A percentile compares a stretch with the other conserved stretches of the same genome.
These are phyloP conservation scores for Cyberlindnera euphorbiiphila DNA, from an alignment of 805 yeast species.

Conservation along the genomic window DNA sequence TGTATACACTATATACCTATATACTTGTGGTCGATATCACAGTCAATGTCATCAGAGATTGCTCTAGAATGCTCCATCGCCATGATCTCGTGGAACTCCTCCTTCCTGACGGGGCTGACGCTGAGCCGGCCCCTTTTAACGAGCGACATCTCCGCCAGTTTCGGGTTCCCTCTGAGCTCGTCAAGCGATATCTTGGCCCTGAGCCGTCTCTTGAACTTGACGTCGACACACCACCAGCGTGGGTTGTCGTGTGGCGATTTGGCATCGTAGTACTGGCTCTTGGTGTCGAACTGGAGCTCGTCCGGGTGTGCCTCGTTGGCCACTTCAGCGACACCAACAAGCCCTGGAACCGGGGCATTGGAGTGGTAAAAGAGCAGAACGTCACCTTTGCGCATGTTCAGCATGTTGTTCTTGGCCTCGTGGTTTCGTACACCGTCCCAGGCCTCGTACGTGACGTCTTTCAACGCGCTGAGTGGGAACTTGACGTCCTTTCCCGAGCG, in stretches of 20 bases:
- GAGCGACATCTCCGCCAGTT: constrained; percentile 39
- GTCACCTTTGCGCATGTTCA: constrained; percentile 45
- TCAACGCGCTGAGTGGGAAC: constrained; percentile 43
- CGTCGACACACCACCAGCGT: constrained; percentile 57
- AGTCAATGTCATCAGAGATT: constrained; percentile 32
- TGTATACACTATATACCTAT: constrained; percentile 13
- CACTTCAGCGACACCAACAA: constrained; percentile 46
- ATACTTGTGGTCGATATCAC: constrained; percentile 26
- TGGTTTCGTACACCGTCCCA: constrained; percentile 62
- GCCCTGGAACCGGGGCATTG: constrained; percentile 50
- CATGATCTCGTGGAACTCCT: constrained; percentile 39
- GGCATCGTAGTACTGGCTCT: constrained; percentile 45
- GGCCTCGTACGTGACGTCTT: constrained; percentile 36
- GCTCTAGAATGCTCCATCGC: constrained; percentile 31
- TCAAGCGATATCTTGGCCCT: constrained; percentile 38
- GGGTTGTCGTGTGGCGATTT: constrained; percentile 40
- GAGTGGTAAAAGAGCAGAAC: constrained; percentile 51
- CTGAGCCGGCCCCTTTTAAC: constrained; percentile 48
- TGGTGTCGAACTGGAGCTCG: constrained; percentile 37
- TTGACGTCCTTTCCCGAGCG: constrained; percentile 44
- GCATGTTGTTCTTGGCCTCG: constrained; percentile 51
- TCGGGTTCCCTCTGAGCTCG: constrained; percentile 34
- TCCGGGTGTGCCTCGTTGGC: constrained; percentile 37
- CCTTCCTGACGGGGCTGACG: constrained; percentile 44
- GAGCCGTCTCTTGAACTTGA: constrained; percentile 40